Percentiles rank a stretch among this genome's conserved stretches.
Evolutionary conservation across 192 early-diverging fungal genomes (phyloP).

Genomic region (Gorgonomyces haynaldii): DNA sequence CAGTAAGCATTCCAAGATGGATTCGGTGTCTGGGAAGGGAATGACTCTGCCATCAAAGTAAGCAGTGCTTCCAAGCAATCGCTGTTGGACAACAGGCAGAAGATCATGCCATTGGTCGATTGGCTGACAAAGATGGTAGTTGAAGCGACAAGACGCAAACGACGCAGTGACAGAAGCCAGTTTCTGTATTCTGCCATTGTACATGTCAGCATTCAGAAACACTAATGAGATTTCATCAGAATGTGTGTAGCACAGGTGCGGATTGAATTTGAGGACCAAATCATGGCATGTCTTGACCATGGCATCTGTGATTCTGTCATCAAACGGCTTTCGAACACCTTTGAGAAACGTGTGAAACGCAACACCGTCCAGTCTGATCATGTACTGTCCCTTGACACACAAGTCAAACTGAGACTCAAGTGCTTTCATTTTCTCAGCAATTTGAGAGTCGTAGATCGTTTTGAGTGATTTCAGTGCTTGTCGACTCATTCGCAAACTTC

Average conservation of each 20-base stretch:
- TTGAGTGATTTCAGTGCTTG: no score
- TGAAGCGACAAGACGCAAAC: slow-evolving; percentile 36
- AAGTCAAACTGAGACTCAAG: no score
- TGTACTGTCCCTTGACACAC: no score
- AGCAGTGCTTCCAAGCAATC: slow-evolving; percentile 21
- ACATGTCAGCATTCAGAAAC: slow-evolving; percentile 30
- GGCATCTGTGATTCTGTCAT: slow-evolving; percentile 29
- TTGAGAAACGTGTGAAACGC: slow-evolving; percentile 36
- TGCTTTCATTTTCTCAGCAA: no score
- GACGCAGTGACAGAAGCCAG: slow-evolving; percentile 31
- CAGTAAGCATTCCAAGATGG: slow-evolving; percentile 32
- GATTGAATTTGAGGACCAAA: slow-evolving; percentile 30
- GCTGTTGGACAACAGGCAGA: background rate
- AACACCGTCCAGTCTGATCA: slow-evolving; percentile 42
- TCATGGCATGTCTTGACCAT: slow-evolving; percentile 34
- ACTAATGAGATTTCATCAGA: slow-evolving; percentile 48
- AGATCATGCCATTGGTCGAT: slow-evolving; percentile 17
- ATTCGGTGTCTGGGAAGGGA: slow-evolving; percentile 10
- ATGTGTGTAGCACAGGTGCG: slow-evolving; percentile 26
- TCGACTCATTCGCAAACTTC: no score
- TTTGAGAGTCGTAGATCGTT: no score
- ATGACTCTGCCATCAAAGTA: slow-evolving; percentile 41
- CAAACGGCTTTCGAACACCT: slow-evolving; percentile 41
- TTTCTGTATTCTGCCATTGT: slow-evolving; percentile 39
- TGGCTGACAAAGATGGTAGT: slow-evolving; percentile 24